Evolutionary conservation across 2,329 filamentous ascomycete species (phyloP), one percentile per base, ranked within the genome.

Genomic region (Xylariaceae sp.): DNA sequence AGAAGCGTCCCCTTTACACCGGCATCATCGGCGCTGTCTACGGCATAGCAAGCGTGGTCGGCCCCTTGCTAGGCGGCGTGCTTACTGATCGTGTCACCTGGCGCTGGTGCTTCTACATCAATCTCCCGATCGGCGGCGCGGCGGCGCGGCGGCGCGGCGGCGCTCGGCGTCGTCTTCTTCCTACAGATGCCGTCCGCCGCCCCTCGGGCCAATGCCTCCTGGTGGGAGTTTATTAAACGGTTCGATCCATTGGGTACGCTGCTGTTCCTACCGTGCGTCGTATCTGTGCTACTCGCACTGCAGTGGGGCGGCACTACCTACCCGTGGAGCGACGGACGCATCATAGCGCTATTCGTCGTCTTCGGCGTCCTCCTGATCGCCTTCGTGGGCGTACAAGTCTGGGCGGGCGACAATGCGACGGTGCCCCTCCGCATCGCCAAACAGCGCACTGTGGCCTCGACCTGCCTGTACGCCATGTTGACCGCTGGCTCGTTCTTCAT

Each of bases 321-420:
- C 48, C 39, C 61, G 60, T 81, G 77, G 78, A 69, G 64, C 16
- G 66, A 67, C 30, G 68, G 68, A 0, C 70, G 70, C 8, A 73
- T 81, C 40, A 74, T 81, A 30, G 73, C 70, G 1, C 69, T 80
- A 41, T 58, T 77, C 24, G 66, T 71, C 36, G 60, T 77, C 1
- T 72, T 71, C 9, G 64, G 55, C 1, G 56, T 76, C 2, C 66
- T 78, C 2, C 53, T 80, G 16, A 47, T 75, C 39, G 61, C 53
- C 3, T 82, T 81, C 60, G 50, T 74, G 13, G 50, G 59, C 7
- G 61, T 73, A 1, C 70, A 77, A 59, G 46, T 68, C 36, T 62
- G 65, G 24, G 64, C 64, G 46, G 67, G 67, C 2, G 57, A 71
- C 9, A 70, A 66, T 3, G 75, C 74, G 1, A 77, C 71, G 1